Base-by-base conservation (phyloP, 257 asterid species). In the Solanum tarapatanum region DNA sequence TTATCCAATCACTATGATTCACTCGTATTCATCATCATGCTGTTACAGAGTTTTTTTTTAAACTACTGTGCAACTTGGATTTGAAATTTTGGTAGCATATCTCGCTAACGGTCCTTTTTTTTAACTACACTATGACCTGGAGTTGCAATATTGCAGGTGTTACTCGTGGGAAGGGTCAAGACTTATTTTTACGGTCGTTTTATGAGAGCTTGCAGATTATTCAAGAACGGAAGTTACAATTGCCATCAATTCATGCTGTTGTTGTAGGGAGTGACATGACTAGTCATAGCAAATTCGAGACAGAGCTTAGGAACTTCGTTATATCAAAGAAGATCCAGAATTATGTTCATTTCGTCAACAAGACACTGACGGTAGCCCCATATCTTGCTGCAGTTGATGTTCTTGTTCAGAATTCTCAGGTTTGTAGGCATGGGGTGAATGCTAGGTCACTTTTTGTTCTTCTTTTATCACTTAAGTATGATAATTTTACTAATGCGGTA, bases 391-490 rank as follows among this genome's bases (percentile, higher is more conserved):
- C 98, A 7, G 91, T 93, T 70, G 98, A 97, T 84, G 94, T 94
- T 86, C 98, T 97, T 88, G 98, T 97, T 87, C 99, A 97, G 89
- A 97, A 97, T 90, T 97, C 99, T 74, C 99, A 95, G 99, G 99
- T 97, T 87, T 30, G 66, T 87, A 68, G 84, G 82, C 84, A 37
- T 62, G 82, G 10, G 33, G 74, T 51, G 73, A 64, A 86, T 87
- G 77, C 55, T 85, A 30, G 64, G 19, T 84, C 45, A 45, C 11
- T 43, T 70, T 4, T 33, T 41, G 0, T 11, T 72, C 21, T 19
- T 66, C 43, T 39, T 8, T 24, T 37, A 11, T 13, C 64, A 43
- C 66, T 43, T 16, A 16, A 45, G 84, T 48, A 32, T 23, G 84
- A 45, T 62, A n/a, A 36, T 84, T 12, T 35, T 84, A 24, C 62